Base-by-base conservation (phyloP, 164 flowering plant species). In the Brasenia schreberi region DNA sequence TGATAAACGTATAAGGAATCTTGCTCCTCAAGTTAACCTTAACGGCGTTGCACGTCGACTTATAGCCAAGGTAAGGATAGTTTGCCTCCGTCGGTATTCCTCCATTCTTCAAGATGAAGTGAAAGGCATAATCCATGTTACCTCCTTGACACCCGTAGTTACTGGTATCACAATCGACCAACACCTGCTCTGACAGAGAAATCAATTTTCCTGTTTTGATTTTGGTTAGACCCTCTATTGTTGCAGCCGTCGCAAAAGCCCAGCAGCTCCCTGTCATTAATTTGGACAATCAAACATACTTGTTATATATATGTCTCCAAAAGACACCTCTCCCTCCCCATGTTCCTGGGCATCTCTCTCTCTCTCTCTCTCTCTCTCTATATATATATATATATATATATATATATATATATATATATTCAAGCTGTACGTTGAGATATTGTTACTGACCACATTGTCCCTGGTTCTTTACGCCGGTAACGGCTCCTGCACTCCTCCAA, bases 401-500 rank as follows among this genome's bases (percentile, higher is more conserved):
- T 11, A 56, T 19, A 65, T 53, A 65, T 53, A 65, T 53, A 65
- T 53, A 65, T 53, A n/a, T n/a, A n/a, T n/a, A n/a, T 23, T 4
- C 27, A 43, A 65, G 67, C 42, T 7, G 33, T 23, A 43, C 6
- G n/a, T 23, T 18, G 45, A 42, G 66, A 64, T 5, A 64, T 44
- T 12, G n/a, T 0, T 23, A 33, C 84, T 71, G 69, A 89, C 96
- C 96, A 68, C 97, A 91, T 52, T 70, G 65, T 5, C 96, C 97
- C 75, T 91, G 97, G 75, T 88, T 81, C 80, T 91, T 91, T 70
- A 89, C 81, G 6, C 59, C 61, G 59, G 87, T 81, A 12, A 90
- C 97, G 58, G 94, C 94, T 39, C 92, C 94, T 68, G 84, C 85
- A 84, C 84, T 83, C 64, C 90, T 87, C 97, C 97, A 90, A 56